Percentiles rank a stretch among this genome's conserved stretches.
Evolutionary conservation across 1,139 yeast genomes (phyloP).

Genomic region (Pichia sp.): DNA sequence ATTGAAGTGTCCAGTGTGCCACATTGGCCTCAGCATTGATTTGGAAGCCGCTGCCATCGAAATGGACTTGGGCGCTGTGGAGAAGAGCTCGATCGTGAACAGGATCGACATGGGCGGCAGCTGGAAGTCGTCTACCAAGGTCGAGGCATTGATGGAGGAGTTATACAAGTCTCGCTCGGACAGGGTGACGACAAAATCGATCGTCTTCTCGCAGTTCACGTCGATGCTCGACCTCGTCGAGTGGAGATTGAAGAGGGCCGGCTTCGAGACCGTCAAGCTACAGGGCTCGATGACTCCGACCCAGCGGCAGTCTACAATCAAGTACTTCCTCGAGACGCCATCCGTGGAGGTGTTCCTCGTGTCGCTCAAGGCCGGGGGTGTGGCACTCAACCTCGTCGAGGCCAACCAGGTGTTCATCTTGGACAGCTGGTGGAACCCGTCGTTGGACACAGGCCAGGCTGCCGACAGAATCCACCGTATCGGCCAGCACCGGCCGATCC

Average conservation of each 20-base stretch:
- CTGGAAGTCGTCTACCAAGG: conserved; percentile 93
- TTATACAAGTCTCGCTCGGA: conserved; percentile 82
- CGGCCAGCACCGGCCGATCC: conserved; percentile 93
- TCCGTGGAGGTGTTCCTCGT: conserved; percentile 90
- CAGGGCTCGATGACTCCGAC: conserved; percentile 97
- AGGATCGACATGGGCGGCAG: conserved; percentile 80
- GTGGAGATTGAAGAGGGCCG: conserved; percentile 91
- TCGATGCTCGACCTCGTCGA: conserved; percentile 94
- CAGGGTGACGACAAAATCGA: conserved; percentile 83
- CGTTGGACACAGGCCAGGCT: conserved; percentile 90
- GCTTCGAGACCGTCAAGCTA: conserved; percentile 85
- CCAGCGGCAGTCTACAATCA: conserved; percentile 87
- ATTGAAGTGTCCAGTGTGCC: conserved; percentile 92
- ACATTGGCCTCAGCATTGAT: conserved; percentile 85
- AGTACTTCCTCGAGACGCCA: conserved; percentile 87
- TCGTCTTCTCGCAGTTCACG: conserved; percentile 95
- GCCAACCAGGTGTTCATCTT: conserved; percentile 92
- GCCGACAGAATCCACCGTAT: conserved; percentile 98
- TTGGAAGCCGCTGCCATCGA: conserved; percentile 83
- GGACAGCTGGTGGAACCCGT: conserved; percentile 99
- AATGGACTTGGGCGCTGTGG: conserved; percentile 57
- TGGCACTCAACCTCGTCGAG: conserved; percentile 90
- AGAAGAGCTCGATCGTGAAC: conserved; percentile 82
- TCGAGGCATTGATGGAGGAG: conserved; percentile 93
- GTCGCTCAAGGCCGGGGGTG: conserved; percentile 97